phyloP scores from a whole-genome alignment of 2,329 filamentous ascomycete species.

The Microsporum canis region DNA sequence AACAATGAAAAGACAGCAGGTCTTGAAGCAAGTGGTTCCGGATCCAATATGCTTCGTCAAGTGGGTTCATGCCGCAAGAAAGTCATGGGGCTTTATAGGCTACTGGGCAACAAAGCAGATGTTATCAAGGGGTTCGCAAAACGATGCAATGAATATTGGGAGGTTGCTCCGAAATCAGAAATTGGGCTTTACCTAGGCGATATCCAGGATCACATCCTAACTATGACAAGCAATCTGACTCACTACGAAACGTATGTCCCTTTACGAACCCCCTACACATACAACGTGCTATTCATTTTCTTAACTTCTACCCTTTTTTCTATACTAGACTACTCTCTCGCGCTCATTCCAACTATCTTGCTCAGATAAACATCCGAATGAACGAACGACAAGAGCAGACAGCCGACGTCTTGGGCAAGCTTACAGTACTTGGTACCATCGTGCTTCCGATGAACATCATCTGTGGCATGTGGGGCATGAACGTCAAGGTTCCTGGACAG shows the following conservation, averaged over 20 bases:
- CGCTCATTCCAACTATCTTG: constrained; percentile 94
- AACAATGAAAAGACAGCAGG: constrained; percentile 23
- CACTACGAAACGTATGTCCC: constrained; percentile 83
- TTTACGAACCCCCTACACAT: not conserved
- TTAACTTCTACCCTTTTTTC: not conserved
- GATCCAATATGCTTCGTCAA: constrained; percentile 76
- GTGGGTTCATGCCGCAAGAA: constrained; percentile 93
- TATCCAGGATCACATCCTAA: constrained; percentile 98
- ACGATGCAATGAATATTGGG: constrained; percentile 95
- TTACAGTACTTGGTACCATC: constrained; percentile 93
- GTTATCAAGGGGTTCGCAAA: constrained; percentile 99
- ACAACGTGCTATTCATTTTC: constrained; percentile 8
- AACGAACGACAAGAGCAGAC: constrained; percentile 95
- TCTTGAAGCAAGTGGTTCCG: constrained; percentile 37
- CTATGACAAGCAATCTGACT: constrained; percentile 90
- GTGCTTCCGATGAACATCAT: constrained; percentile 99
- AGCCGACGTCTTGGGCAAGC: constrained; percentile 82
- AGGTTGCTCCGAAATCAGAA: constrained; percentile 85
- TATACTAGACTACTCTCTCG: constrained; percentile 64
- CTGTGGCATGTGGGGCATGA: constrained; percentile 98
- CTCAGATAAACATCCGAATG: constrained; percentile 98
- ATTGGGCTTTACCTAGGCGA: constrained; percentile 97
- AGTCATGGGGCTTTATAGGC: constrained; percentile 87
- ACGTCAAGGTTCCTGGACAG: constrained; percentile 90
- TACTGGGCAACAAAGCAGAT: constrained; percentile 94